phyloP scores from a whole-genome alignment of 1,139 yeast genomes.

The Hyphopichia pseudoburtonii region DNA sequence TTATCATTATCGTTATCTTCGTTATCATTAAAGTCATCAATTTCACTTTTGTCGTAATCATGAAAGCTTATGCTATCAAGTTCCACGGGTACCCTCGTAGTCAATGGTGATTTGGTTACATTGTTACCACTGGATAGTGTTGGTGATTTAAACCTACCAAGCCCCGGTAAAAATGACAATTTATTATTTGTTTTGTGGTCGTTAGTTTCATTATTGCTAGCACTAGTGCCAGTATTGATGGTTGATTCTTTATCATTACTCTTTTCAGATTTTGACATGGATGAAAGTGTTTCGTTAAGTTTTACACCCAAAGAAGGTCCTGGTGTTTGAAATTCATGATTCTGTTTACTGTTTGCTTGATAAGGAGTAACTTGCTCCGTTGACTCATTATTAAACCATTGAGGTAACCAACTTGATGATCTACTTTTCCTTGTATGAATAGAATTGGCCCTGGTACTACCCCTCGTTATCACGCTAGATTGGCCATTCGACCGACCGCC shows the following conservation, averaged over 20 bases:
- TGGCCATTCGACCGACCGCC: too few species aligned
- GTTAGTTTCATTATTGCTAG: neutral
- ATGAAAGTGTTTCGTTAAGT: too few species aligned
- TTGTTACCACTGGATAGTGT: conserved; percentile 6
- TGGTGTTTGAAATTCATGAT: too few species aligned
- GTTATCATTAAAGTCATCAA: neutral
- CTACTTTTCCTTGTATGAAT: too few species aligned
- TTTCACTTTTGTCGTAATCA: conserved; percentile 7
- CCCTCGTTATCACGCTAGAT: too few species aligned
- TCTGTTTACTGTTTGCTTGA: too few species aligned
- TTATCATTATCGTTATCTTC: conserved; percentile 1
- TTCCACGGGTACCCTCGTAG: conserved; percentile 41
- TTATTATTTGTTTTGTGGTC: too few species aligned
- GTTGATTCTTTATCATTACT: too few species aligned
- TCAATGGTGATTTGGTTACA: neutral
- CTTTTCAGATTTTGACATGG: too few species aligned
- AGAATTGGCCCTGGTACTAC: too few species aligned
- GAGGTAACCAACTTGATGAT: conserved; percentile 15
- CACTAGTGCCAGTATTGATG: neutral
- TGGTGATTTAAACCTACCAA: conserved; percentile 9
- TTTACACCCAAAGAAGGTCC: too few species aligned
- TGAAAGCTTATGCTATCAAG: conserved; percentile 34
- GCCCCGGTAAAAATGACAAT: neutral
- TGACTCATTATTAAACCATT: conserved; percentile 22
- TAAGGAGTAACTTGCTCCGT: too few species aligned